Percentiles rank a stretch among this genome's conserved stretches.
Evolutionary conservation across 208 protist genomes (phyloP).

Genomic region (Acanthamoeba royreba): DNA sequence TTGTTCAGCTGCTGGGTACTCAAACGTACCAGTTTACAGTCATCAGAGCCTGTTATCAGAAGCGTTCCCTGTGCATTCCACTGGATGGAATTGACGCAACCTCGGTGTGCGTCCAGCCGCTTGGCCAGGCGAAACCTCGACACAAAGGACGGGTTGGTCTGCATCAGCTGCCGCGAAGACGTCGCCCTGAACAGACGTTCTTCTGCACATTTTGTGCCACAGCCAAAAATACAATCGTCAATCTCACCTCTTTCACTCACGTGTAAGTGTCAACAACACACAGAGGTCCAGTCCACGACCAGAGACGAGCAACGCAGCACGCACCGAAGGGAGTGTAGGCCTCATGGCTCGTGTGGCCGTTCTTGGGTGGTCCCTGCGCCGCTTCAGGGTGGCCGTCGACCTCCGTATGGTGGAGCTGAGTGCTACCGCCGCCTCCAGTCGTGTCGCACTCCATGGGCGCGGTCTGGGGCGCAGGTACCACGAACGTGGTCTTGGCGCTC

Average conservation of each 20-base stretch:
- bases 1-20: background rate
- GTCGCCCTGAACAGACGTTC: background rate
- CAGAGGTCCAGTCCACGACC: no score
- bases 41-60: background rate
- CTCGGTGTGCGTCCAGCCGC: background rate
- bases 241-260: no score
- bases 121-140: background rate
- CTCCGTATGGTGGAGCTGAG: no score
- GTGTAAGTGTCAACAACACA: no score
- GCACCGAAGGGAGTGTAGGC: no score
- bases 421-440: no score
- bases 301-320: no score
- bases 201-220: background rate
- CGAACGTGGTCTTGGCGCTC: background rate
- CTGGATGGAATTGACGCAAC: conserved; percentile 20
- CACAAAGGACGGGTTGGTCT: background rate
- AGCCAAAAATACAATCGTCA: no score
- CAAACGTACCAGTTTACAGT: background rate
- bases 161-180: background rate
- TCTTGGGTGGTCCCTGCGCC: no score
- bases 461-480: background rate
- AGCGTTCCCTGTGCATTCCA: background rate
- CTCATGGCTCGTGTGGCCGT: no score
- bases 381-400: no score
- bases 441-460: no score